phyloP scores from a whole-genome alignment of 495 filamentous ascomycete genomes.

The Xylaria nigripes region DNA sequence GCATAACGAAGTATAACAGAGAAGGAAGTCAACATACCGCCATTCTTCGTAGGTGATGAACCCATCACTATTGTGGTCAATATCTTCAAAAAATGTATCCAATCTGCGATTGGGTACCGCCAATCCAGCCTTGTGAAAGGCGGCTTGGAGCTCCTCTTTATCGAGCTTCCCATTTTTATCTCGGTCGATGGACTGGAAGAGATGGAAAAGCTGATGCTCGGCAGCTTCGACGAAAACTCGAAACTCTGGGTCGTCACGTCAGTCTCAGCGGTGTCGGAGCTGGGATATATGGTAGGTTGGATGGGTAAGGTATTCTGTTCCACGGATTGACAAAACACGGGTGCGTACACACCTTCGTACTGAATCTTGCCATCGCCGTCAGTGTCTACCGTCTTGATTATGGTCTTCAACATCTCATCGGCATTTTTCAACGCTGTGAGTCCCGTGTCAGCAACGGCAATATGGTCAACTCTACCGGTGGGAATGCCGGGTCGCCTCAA shows the following conservation, averaged over 20 bases:
- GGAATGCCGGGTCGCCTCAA: constrained; percentile 1
- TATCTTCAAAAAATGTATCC: constrained; percentile 76
- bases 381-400: constrained; percentile 74
- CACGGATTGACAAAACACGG: not conserved
- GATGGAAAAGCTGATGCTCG: constrained; percentile 66
- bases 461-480: not conserved
- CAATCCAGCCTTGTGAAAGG: constrained; percentile 71
- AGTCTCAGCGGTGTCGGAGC: constrained; percentile 3
- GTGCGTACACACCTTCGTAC: constrained; percentile 59
- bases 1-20: constrained; percentile 1
- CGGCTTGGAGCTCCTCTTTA: constrained; percentile 68
- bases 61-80: constrained; percentile 84
- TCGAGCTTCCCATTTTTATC: constrained; percentile 84
- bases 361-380: constrained; percentile 84
- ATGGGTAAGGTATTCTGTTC: not conserved
- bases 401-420: constrained; percentile 70
- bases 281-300: not conserved
- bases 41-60: constrained; percentile 88
- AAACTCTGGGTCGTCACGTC: constrained; percentile 55
- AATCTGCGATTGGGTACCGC: constrained; percentile 68
- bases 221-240: constrained; percentile 77
- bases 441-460: constrained; percentile 18
- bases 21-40: constrained; percentile 57
- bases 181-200: constrained; percentile 83
- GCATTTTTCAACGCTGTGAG: constrained; percentile 82